phyloP scores from a whole-genome alignment of 345 rosid genomes.

The Citrus sinensis region DNA sequence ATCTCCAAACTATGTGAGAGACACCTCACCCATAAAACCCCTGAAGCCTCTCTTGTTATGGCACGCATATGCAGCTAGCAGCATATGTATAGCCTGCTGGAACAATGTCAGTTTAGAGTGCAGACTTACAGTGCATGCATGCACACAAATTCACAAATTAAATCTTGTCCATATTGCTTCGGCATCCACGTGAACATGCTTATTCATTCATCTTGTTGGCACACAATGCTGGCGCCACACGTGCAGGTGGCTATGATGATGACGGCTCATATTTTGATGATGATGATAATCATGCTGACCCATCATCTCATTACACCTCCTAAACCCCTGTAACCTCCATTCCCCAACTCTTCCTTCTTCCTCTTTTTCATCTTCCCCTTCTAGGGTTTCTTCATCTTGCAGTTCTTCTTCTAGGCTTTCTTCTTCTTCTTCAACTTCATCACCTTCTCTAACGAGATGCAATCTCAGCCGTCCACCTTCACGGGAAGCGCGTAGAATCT shows the following conservation, averaged over 20 bases:
- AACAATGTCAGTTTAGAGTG: too few species aligned
- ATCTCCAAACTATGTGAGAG: too few species aligned
- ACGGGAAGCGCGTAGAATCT: conserved; percentile 51
- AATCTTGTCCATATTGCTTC: background rate
- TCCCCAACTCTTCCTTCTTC: conserved; percentile 15
- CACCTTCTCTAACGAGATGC: conserved; percentile 36
- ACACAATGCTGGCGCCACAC: conserved; percentile 63
- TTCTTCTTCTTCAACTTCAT: background rate
- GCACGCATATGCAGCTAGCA: too few species aligned
- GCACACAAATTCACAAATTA: background rate
- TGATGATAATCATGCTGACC: conserved; percentile 17
- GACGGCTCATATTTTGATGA: background rate
- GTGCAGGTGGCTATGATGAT: conserved; percentile 35
- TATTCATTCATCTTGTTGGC: conserved; percentile 44
- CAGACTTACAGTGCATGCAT: background rate
- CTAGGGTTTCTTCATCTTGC: conserved; percentile 16
- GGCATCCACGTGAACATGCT: conserved; percentile 12
- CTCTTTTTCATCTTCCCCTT: conserved; percentile 9
- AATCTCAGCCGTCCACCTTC: conserved; percentile 65
- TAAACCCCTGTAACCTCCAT: conserved; percentile 27
- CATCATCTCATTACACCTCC: conserved; percentile 44
- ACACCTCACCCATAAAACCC: too few species aligned
- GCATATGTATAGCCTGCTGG: too few species aligned
- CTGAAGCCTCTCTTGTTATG: too few species aligned
- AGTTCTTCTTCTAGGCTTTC: too few species aligned